Evolutionary conservation across 257 asterid genomes (phyloP).

Genomic region (Solanum sejunctum): DNA sequence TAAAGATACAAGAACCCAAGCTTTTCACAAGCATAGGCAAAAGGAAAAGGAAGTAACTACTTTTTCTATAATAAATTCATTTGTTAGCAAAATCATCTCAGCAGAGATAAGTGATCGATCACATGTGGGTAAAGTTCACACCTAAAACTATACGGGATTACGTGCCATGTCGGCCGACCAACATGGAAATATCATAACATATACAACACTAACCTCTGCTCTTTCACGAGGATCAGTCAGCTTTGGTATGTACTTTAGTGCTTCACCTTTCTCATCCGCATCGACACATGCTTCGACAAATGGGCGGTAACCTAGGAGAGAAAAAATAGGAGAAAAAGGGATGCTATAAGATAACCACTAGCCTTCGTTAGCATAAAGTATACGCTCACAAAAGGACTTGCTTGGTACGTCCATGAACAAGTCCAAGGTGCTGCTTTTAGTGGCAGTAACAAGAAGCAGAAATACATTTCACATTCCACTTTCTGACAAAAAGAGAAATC

Average conservation of each 20-base stretch:
- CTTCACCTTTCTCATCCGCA: slow-evolving; percentile 81
- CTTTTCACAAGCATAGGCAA: background rate
- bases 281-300: slow-evolving; percentile 94
- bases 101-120: background rate
- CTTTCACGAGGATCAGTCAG: slow-evolving; percentile 77
- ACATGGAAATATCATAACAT: background rate
- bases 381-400: background rate
- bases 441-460: background rate
- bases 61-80: background rate
- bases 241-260: slow-evolving; percentile 76
- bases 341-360: background rate
- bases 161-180: background rate
- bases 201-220: slow-evolving; percentile 58
- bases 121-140: background rate
- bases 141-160: background rate
- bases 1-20: background rate
- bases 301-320: slow-evolving; percentile 73
- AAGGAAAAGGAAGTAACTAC: background rate
- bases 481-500: background rate
- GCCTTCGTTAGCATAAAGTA: background rate
- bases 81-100: background rate
- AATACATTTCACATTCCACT: background rate
- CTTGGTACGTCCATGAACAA: background rate
- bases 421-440: background rate
- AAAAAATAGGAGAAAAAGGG: background rate